Conservation (phyloP, 2,329 filamentous ascomycete genomes). For the Raffaelea albimanens region DNA sequence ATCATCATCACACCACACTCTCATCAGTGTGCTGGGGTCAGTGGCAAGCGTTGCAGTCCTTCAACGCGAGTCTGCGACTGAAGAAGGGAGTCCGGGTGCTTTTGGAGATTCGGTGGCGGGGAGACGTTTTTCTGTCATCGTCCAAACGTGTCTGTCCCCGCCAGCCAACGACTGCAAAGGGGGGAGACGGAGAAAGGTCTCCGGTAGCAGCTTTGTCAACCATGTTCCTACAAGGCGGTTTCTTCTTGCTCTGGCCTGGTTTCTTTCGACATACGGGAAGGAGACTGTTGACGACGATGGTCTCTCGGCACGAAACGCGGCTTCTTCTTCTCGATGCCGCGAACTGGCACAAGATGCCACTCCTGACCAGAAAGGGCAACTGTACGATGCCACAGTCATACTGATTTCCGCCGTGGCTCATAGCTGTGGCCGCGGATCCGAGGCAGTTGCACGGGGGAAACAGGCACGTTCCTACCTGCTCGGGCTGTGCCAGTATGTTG, state of each 20-base stretch:
- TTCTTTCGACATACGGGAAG: neutral
- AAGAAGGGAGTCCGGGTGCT: neutral
- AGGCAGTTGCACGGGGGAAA: neutral
- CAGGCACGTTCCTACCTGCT: slow-evolving; percentile 29
- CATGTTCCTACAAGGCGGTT: neutral
- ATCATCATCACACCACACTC: slow-evolving; percentile 23
- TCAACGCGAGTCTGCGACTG: neutral
- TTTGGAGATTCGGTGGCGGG: neutral
- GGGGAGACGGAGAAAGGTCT: no score
- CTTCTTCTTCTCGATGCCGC: neutral
- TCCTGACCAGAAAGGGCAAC: slow-evolving; percentile 6
- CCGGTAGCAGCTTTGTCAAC: no score
- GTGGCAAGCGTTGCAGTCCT: slow-evolving; percentile 27
- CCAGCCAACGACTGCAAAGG: neutral
- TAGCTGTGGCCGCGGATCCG: slow-evolving; percentile 32
- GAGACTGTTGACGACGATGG: neutral
- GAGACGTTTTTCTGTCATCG: neutral
- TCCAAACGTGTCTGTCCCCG: neutral
- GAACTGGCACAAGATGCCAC: neutral
- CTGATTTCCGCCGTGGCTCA: slow-evolving; percentile 37
- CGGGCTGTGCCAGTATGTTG: slow-evolving; percentile 30
- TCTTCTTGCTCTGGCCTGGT: neutral
- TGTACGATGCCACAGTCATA: slow-evolving; percentile 24
- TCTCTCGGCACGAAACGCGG: no score
- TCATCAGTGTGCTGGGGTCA: slow-evolving; percentile 31